Percentiles rank a stretch among this genome's conserved stretches.
phyloP scores from a whole-genome alignment of 2,329 filamentous ascomycete species.

The Hypoxylon sp. region DNA sequence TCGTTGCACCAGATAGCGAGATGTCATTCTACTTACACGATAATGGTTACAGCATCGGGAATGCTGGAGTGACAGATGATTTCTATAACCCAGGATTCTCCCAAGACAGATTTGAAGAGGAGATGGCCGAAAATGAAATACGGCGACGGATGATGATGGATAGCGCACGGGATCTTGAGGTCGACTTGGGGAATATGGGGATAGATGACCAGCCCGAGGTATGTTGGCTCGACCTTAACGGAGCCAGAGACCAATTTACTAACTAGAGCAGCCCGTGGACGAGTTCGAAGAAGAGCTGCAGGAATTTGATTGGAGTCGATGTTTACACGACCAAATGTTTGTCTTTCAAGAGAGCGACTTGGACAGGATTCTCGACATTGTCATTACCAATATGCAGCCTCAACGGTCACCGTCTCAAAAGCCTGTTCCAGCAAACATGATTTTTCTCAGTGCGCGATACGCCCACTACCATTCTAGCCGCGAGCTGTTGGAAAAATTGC shows the following conservation, averaged over 20 bases:
- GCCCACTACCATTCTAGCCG: slow-evolving; percentile 95
- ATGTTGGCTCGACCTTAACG: slow-evolving; percentile 53
- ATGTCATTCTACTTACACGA: slow-evolving; percentile 96
- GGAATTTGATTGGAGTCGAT: slow-evolving; percentile 96
- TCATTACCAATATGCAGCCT: slow-evolving; percentile 98
- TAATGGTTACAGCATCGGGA: slow-evolving; percentile 92
- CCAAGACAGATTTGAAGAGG: slow-evolving; percentile 95
- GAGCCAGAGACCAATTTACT: slow-evolving; percentile 48
- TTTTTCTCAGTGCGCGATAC: slow-evolving; percentile 95
- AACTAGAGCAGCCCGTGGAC: slow-evolving; percentile 70
- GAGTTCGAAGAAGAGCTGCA: slow-evolving; percentile 91
- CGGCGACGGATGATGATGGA: slow-evolving; percentile 99
- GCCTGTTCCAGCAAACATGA: slow-evolving; percentile 95
- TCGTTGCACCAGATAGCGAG: slow-evolving; percentile 94
- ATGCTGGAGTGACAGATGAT: slow-evolving; percentile 84
- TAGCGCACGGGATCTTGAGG: slow-evolving; percentile 95
- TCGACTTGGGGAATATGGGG: slow-evolving; percentile 94
- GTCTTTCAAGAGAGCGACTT: slow-evolving; percentile 97
- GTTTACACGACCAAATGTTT: slow-evolving; percentile 98
- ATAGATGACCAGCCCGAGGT: slow-evolving; percentile 97
- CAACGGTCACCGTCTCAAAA: slow-evolving; percentile 97
- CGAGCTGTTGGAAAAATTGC: slow-evolving; percentile 84
- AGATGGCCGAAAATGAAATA: slow-evolving; percentile 96
- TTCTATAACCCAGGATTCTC: slow-evolving; percentile 95
- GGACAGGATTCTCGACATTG: slow-evolving; percentile 90